These are phyloP conservation scores for Plasmodium gonderi DNA, from an alignment of 169 alveolate genomes.

Conservation along the genomic window DNA sequence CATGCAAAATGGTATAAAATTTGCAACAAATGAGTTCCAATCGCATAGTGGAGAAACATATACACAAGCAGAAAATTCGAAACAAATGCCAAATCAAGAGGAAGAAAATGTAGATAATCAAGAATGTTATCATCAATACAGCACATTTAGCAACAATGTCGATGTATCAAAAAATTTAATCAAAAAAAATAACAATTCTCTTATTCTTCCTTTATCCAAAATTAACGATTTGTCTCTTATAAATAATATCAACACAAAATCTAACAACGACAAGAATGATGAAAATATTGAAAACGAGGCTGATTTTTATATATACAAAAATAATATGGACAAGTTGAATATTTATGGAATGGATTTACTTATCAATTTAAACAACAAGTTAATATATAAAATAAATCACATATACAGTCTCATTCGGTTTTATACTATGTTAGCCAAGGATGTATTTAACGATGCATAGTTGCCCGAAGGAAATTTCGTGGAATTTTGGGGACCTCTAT, in stretches of 20 bases:
- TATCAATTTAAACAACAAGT: slow-evolving; percentile 25
- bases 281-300: slow-evolving; percentile 22
- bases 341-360: slow-evolving; percentile 46
- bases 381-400: slow-evolving; percentile 38
- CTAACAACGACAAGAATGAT: slow-evolving; percentile 10
- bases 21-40: neutral
- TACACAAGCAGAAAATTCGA: neutral
- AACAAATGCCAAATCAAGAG: neutral
- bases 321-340: slow-evolving; percentile 29
- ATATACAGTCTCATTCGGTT: slow-evolving; percentile 49
- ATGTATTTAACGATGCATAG: slow-evolving; percentile 24
- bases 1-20: neutral
- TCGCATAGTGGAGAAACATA: neutral
- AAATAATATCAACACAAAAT: slow-evolving; percentile 30
- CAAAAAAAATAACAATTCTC: slow-evolving; percentile 10
- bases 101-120: neutral
- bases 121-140: neutral
- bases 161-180: slow-evolving; percentile 10
- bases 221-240: slow-evolving; percentile 51
- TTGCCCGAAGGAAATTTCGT: neutral
- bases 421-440: slow-evolving; percentile 41
- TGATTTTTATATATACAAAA: slow-evolving; percentile 47
- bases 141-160: neutral
- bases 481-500: neutral
- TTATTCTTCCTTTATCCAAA: slow-evolving; percentile 31